These are phyloP conservation scores for Fusarium sp. DNA, from an alignment of 2,329 filamentous ascomycete species.

Conservation along the genomic window DNA sequence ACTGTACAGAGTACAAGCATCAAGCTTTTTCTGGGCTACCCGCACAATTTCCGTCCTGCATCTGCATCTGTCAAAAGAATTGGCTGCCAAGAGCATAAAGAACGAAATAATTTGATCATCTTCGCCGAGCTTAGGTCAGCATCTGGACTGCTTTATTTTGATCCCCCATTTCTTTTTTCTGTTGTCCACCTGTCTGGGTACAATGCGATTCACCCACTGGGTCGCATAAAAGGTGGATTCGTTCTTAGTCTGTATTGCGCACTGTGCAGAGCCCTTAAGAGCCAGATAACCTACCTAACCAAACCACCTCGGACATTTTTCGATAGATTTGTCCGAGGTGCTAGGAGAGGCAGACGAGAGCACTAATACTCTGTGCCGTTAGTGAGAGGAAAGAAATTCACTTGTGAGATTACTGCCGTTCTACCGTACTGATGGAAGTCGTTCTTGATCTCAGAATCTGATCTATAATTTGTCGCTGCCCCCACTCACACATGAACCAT, in stretches of 20 bases:
- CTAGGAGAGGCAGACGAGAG: not conserved
- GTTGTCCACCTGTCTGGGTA: not conserved
- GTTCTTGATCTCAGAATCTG: slow-evolving; percentile 1
- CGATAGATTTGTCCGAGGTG: slow-evolving; percentile 3
- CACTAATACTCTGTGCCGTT: not conserved
- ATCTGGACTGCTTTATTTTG: not conserved
- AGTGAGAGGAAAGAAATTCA: not conserved
- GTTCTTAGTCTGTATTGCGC: slow-evolving; percentile 20
- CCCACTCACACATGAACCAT: slow-evolving; percentile 27
- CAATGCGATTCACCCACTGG: slow-evolving; percentile 33
- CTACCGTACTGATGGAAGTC: not conserved
- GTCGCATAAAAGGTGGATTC: slow-evolving; percentile 37
- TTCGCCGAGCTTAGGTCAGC: not conserved
- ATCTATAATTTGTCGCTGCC: slow-evolving; percentile 9
- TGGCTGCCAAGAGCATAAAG: not conserved
- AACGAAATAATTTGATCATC: not conserved
- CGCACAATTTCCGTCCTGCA: slow-evolving; percentile 24
- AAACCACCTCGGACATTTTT: slow-evolving; percentile 1
- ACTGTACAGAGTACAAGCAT: not conserved
- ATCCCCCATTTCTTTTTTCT: not conserved
- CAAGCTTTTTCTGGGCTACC: slow-evolving; percentile 9
- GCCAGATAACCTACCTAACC: slow-evolving; percentile 4
- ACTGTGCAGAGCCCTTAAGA: slow-evolving; percentile 29
- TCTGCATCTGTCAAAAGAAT: not conserved
- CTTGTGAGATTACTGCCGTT: not conserved